Conservation (phyloP, 176 grass and related monocot genomes). For the Lolium multiflorum region DNA sequence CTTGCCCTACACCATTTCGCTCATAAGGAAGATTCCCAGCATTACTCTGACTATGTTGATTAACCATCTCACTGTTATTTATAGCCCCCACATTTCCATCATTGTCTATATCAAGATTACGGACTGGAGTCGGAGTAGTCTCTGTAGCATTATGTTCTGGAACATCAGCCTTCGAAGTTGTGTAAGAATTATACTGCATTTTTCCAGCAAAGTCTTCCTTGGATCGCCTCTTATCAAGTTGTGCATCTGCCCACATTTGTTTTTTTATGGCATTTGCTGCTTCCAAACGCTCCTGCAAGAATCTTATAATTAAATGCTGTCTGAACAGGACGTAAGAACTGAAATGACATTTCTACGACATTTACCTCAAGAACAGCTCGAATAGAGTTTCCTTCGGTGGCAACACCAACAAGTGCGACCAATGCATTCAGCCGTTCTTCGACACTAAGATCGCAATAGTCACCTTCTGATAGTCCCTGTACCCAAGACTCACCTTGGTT, state of each 20-base stretch:
- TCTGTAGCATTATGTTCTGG: conserved; percentile 61
- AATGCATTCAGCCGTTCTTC: conserved; percentile 91
- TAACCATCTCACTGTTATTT: conserved; percentile 53
- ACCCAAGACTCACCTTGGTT: conserved; percentile 85
- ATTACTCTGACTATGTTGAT: conserved; percentile 54
- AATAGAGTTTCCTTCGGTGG: conserved; percentile 79
- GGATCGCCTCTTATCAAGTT: conserved; percentile 85
- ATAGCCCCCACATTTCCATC: conserved; percentile 47
- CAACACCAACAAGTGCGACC: conserved; percentile 79
- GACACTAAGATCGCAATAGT: conserved; percentile 89
- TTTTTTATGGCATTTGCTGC: conserved; percentile 95
- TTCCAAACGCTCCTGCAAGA: conserved; percentile 91
- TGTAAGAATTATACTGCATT: conserved; percentile 72
- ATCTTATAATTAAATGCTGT: conserved; percentile 31
- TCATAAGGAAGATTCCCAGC: conserved; percentile 54
- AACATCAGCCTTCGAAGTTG: conserved; percentile 55
- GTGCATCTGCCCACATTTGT: conserved; percentile 97
- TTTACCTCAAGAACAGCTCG: conserved; percentile 66
- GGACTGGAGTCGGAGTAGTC: conserved; percentile 49
- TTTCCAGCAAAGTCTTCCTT: conserved; percentile 80
- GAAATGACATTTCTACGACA: conserved; percentile 12
- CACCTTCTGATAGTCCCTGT: conserved; percentile 77
- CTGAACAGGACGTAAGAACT: conserved; percentile 32
- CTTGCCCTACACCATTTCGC: conserved; percentile 66
- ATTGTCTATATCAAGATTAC: conserved; percentile 54